These are phyloP conservation scores for Scheffersomyces amazonensis DNA, from an alignment of 805 yeast genomes.

Conservation along the genomic window DNA sequence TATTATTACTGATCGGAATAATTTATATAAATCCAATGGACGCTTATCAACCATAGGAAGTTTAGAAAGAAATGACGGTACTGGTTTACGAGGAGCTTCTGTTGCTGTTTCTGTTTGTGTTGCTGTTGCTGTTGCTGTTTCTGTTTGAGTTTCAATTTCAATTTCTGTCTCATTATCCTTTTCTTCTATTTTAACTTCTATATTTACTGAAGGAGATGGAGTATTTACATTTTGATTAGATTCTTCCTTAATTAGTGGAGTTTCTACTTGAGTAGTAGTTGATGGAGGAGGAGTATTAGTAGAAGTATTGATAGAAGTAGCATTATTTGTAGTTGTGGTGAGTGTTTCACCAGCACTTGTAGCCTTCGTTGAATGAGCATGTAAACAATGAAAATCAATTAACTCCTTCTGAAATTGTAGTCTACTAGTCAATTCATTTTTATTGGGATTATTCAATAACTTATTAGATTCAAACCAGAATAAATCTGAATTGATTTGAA, in stretches of 20 bases:
- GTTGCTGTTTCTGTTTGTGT: background rate
- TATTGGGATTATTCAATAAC: slow-evolving; percentile 43
- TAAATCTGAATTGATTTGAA: slow-evolving; percentile 41
- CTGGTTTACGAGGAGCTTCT: background rate
- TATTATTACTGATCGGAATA: slow-evolving; percentile 54
- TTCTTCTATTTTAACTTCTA: background rate
- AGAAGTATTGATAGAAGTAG: background rate
- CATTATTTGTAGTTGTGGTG: background rate
- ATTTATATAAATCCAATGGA: slow-evolving; percentile 59
- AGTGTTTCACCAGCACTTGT: no score
- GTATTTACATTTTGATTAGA: background rate
- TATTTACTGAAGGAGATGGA: background rate
- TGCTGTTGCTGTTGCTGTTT: background rate
- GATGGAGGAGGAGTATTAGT: background rate
- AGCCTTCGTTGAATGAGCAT: background rate
- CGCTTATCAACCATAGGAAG: slow-evolving; percentile 68
- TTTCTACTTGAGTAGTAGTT: background rate
- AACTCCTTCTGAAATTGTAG: slow-evolving; percentile 48
- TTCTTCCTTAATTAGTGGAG: background rate
- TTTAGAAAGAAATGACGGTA: slow-evolving; percentile 28
- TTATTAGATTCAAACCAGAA: slow-evolving; percentile 52
- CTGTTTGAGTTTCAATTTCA: background rate
- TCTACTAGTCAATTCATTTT: slow-evolving; percentile 42
- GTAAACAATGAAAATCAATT: slow-evolving; percentile 33
- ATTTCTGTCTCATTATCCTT: background rate